Evolutionary conservation across 2,329 filamentous ascomycete species (phyloP), one percentile per base, ranked within the genome.

Genomic region (Neofusicoccum laricinum): DNA sequence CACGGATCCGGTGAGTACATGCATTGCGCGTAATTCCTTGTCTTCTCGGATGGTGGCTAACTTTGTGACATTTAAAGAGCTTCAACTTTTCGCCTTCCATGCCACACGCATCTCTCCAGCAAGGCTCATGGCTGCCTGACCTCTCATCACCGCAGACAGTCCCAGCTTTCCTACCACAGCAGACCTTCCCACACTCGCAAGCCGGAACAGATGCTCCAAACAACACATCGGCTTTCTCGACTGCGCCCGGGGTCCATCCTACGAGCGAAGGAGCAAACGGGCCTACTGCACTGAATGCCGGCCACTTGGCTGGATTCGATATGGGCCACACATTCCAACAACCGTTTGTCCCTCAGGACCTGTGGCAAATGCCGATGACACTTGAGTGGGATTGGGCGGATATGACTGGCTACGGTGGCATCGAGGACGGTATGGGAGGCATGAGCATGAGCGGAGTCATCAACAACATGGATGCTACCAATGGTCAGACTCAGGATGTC

Each of bases 291-390:
- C 45, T 61, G 1, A 61, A 61, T 19, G 36, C 32, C 14, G 58
- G 58, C 41, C 32, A 50, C 34, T 36, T 59, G 5, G n/a, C n/a
- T 5, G 55, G n/a, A 1, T 59, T 63, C 25, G 61, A 63, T 10
- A 55, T 63, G 61, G 43, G 62, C 11, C 2, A 32, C 21, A 74
- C 82, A 17, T 93, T 93, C 72, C 90, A 93, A 71, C 91, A 96
- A 69, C 93, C 93, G 0, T 90, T 97, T 71, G 87, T 98, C 21
- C 94, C 95, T 4, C 92, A 94, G 71, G 95, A 98, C 77, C 78
- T 98, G 30, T 99, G 95, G 88, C 90, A 94, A 75, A 89, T 98
- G 86, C 93, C 94, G 1, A 96, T 97, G 89, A 96, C 92, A 2
- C 84, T 98, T 21, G 94, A 98, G 74, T 97, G 93, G 93, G 92